Evolutionary conservation across 1,284 basidiomycete species (phyloP), one percentile per base, ranked within the genome.

Genomic region (Tilletia horrida): DNA sequence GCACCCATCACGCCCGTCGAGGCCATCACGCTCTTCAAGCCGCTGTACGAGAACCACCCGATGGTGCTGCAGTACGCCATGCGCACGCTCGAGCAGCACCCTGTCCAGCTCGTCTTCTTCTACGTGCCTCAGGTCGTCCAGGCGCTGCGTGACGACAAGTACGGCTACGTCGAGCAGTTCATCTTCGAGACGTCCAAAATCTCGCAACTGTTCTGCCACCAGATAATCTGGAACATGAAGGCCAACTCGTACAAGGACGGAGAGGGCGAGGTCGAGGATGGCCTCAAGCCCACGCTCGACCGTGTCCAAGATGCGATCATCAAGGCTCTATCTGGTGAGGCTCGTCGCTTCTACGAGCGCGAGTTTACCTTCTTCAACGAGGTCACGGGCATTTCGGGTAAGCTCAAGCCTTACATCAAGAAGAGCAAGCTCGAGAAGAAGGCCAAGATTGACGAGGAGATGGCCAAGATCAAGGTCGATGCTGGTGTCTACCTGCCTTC

Each of bases 161-260:
- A 67, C 55, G 78, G 93, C 61, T 98, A 98, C 83, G 93, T 98
- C 31, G 88, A 90, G 72, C 88, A 90, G 31, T 99, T 97, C 85
- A 93, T 98, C 78, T 94, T 94, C 74, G 93, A 97, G 84, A 97
- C 95, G 0, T 91, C 94, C 13, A 95, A 93, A 83, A 93, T 98
- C 71, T 97, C 94, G 3, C 95, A 97, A 82, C 84, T 94, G 11
- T 99, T 99, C 85, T 99, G 96, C 80, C 96, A 99, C 82, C 96
- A 99, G 84, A 98, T 98, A 71, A 93, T 99, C 73, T 99, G 96
- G 96, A 99, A 98, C 83, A 98, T 98, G 96, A 96, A 96, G 80
- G 96, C 96, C 3, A 99, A 99, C 81, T 92, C 90, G 71, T 97
- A 89, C 83, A 92, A 90, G 76, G 96, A 95, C 77, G 96, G 98